Evolutionary conservation across 2,329 filamentous ascomycete species (phyloP).

Genomic region (Aureobasidium sp.): DNA sequence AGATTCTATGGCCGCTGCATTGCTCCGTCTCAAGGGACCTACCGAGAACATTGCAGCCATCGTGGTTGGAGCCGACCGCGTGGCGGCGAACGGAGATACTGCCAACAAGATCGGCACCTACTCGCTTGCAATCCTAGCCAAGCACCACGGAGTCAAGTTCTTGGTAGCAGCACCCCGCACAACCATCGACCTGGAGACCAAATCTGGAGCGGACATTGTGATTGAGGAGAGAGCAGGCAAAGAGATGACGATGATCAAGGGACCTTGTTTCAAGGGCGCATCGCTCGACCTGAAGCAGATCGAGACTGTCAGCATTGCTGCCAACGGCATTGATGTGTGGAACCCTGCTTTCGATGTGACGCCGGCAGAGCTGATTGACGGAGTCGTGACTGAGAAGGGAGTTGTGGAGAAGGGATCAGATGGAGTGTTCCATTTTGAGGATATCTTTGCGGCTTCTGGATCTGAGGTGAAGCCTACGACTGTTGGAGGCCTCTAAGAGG

Average conservation of each 20-base stretch:
- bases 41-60: constrained; percentile 70
- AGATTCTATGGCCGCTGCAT: constrained; percentile 90
- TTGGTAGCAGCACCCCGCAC: constrained; percentile 91
- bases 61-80: constrained; percentile 89
- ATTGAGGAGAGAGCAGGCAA: constrained; percentile 80
- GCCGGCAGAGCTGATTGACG: constrained; percentile 80
- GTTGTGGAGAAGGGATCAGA: constrained; percentile 69
- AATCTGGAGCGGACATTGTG: constrained; percentile 69
- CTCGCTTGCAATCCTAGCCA: constrained; percentile 80
- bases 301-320: constrained; percentile 72
- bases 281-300: constrained; percentile 56
- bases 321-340: constrained; percentile 75
- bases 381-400: constrained; percentile 86
- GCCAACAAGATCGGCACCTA: constrained; percentile 99
- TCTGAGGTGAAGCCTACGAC: constrained; percentile 26
- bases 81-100: constrained; percentile 93
- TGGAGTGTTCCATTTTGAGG: constrained; percentile 58
- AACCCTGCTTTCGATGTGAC: constrained; percentile 97
- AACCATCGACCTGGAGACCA: constrained; percentile 79
- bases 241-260: constrained; percentile 80
- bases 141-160: constrained; percentile 84
- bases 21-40: constrained; percentile 55
- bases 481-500: constrained; percentile 25
- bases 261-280: constrained; percentile 57
- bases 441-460: constrained; percentile 31